These are phyloP conservation scores for Rubia balearica DNA, from an alignment of 305 asterid genomes.

Conservation along the genomic window DNA sequence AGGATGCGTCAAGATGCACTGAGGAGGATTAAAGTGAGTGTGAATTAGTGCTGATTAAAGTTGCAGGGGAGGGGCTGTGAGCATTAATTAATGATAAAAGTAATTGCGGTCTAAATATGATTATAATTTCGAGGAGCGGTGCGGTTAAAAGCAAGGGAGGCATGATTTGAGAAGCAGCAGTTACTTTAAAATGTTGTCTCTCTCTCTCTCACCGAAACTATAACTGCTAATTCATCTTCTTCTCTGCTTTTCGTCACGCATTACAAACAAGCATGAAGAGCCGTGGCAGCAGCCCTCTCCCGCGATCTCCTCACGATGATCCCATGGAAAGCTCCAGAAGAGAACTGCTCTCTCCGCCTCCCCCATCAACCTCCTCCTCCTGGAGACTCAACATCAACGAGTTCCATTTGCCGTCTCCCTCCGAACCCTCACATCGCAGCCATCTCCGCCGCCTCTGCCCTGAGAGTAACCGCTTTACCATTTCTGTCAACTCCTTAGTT, in stretches of 20 bases:
- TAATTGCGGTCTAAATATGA: too few relatives aligned
- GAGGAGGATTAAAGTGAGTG: background rate
- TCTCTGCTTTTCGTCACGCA: too few relatives aligned
- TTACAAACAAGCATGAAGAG: background rate
- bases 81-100: too few relatives aligned
- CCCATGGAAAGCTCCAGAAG: constrained; percentile 21
- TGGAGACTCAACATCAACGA: constrained; percentile 67
- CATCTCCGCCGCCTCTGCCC: constrained; percentile 44
- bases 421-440: constrained; percentile 29
- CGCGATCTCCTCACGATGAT: background rate
- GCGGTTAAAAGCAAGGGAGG: background rate
- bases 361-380: constrained; percentile 25
- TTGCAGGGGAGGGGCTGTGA: background rate
- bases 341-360: constrained; percentile 25
- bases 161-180: background rate
- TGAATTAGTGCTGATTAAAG: background rate
- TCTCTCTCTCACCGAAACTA: background rate
- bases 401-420: constrained; percentile 59
- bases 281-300: background rate
- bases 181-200: background rate
- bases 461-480: constrained; percentile 27
- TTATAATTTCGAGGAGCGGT: background rate
- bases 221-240: background rate
- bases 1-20: background rate
- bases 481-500: background rate